A percentile compares a stretch with the other conserved stretches of the same genome.
phyloP scores from a whole-genome alignment of 2,329 filamentous ascomycete species.

The Cercospora brassicicola region DNA sequence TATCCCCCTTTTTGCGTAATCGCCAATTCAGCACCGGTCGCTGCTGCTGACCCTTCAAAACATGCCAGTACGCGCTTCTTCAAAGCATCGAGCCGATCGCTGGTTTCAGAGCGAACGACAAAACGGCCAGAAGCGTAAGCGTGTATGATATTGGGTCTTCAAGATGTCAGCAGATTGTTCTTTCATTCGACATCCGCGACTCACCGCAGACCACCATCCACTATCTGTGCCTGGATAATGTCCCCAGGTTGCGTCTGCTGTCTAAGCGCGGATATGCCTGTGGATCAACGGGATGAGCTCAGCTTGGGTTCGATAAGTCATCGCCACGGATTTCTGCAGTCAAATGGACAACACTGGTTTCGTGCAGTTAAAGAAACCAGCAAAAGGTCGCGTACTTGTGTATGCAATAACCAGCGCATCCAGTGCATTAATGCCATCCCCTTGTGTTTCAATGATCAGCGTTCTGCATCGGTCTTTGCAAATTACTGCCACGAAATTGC shows the following conservation, averaged over 20 bases:
- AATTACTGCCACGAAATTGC: not conserved
- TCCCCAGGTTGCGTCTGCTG: slow-evolving; percentile 45
- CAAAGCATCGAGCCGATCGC: slow-evolving; percentile 36
- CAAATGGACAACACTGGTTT: not conserved
- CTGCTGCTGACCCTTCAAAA: slow-evolving; percentile 50
- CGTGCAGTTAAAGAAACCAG: not conserved
- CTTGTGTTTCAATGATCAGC: not conserved
- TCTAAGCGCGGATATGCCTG: slow-evolving; percentile 39
- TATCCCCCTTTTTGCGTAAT: slow-evolving; percentile 50
- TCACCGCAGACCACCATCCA: slow-evolving; percentile 30
- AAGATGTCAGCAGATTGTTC: not conserved
- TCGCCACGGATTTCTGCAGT: not conserved
- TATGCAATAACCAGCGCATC: slow-evolving; percentile 39
- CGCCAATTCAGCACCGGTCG: slow-evolving; percentile 50
- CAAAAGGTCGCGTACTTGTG: slow-evolving; percentile 19
- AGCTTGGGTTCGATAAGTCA: not conserved
- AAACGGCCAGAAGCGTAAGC: slow-evolving; percentile 42
- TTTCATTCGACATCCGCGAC: not conserved
- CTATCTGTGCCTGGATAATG: slow-evolving; percentile 40
- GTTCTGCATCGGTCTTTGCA: not conserved
- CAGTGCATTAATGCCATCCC: slow-evolving; percentile 39
- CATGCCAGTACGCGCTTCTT: slow-evolving; percentile 42
- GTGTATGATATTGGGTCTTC: slow-evolving; percentile 44
- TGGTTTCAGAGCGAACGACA: slow-evolving; percentile 40
- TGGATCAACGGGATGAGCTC: not conserved